Evolutionary conservation across 2,329 filamentous ascomycete species (phyloP).

Genomic region (Epichloe baconii): DNA sequence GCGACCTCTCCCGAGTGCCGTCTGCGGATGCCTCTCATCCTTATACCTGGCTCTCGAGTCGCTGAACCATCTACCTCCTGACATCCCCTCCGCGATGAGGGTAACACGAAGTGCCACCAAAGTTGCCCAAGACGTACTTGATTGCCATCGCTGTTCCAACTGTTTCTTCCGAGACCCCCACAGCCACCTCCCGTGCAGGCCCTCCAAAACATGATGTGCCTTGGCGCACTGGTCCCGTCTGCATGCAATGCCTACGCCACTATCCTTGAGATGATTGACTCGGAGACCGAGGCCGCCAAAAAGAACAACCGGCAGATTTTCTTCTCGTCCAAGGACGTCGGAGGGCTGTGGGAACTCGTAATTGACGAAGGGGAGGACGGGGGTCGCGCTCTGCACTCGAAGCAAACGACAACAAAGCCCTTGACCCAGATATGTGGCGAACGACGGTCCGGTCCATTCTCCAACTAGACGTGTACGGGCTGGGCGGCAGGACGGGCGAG

Average conservation of each 20-base stretch:
- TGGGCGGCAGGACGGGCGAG: conserved; percentile 15
- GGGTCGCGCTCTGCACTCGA: conserved; percentile 12
- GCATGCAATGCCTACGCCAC: conserved; percentile 43
- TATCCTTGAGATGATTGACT: conserved; percentile 42
- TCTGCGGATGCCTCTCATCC: conserved; percentile 35
- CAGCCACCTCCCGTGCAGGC: conserved; percentile 30
- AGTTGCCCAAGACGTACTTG: conserved; percentile 36
- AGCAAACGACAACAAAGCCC: conserved; percentile 24
- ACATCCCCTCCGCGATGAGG: conserved; percentile 33
- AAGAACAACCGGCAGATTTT: conserved; percentile 26
- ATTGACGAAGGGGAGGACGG: conserved; percentile 8
- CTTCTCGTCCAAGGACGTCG: conserved; percentile 33
- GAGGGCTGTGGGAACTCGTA: conserved; percentile 33
- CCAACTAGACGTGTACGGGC: conserved; percentile 44
- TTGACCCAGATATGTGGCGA: conserved; percentile 43
- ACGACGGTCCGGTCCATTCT: conserved; percentile 39
- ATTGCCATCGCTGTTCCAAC: conserved; percentile 36
- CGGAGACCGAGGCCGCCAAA: conserved; percentile 32
- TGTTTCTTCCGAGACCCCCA: conserved; percentile 20
- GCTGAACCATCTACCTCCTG: conserved; percentile 31
- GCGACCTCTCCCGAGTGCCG: conserved; percentile 16
- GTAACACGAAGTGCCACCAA: conserved; percentile 34
- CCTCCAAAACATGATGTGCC: conserved; percentile 46
- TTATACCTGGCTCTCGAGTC: conserved; percentile 39
- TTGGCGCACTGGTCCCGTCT: conserved; percentile 43